phyloP scores from a whole-genome alignment of 805 yeast genomes.

The Ogataea chonburiensis region DNA sequence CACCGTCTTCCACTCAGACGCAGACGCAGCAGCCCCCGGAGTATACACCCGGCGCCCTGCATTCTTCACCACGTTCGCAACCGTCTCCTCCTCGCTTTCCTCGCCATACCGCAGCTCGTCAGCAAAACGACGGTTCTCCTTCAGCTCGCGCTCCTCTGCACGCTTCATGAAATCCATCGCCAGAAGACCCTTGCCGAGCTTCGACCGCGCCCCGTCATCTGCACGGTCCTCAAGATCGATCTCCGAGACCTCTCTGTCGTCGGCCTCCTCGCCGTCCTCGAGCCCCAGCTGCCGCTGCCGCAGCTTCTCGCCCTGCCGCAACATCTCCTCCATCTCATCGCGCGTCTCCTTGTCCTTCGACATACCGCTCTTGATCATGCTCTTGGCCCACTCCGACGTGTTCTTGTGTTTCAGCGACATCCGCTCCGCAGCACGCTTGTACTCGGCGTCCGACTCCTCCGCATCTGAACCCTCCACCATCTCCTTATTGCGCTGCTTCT shows the following conservation, averaged over 20 bases:
- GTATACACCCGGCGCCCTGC: slow-evolving; percentile 81
- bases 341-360: slow-evolving; percentile 82
- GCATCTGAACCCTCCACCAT: slow-evolving; percentile 59
- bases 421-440: slow-evolving; percentile 83
- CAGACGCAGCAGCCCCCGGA: slow-evolving; percentile 51
- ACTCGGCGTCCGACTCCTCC: slow-evolving; percentile 64
- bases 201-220: slow-evolving; percentile 38
- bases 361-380: slow-evolving; percentile 86
- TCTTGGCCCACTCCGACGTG: slow-evolving; percentile 85
- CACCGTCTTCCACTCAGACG: slow-evolving; percentile 36
- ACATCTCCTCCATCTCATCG: slow-evolving; percentile 92
- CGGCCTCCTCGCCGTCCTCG: slow-evolving; percentile 44
- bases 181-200: slow-evolving; percentile 83
- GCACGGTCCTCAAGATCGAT: slow-evolving; percentile 39
- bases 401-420: slow-evolving; percentile 91
- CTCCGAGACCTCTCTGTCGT: slow-evolving; percentile 47
- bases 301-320: slow-evolving; percentile 79
- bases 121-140: slow-evolving; percentile 55
- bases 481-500: slow-evolving; percentile 65
- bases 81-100: slow-evolving; percentile 35
- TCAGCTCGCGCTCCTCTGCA: slow-evolving; percentile 70
- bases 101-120: slow-evolving; percentile 48
- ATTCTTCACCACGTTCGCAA: slow-evolving; percentile 54
- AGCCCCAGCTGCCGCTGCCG: slow-evolving; percentile 70
- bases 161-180: slow-evolving; percentile 94